Conservation (phyloP, 2,329 filamentous ascomycete species). For the Harringtonia aguacate region DNA sequence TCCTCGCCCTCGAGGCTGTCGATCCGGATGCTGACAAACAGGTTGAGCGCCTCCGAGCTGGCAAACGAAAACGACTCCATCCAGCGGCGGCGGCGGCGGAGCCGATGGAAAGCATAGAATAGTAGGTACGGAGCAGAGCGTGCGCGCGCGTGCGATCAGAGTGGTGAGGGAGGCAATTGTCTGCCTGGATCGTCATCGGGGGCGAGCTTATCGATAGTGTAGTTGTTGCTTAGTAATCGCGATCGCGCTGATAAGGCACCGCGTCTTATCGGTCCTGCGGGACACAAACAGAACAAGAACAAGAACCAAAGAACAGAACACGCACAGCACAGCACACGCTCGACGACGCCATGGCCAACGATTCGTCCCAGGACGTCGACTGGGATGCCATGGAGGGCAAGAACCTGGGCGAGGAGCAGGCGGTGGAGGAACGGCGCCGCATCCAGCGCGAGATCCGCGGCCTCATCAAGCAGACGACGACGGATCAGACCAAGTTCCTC, state of each 20-base stretch:
- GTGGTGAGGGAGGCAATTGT: neutral
- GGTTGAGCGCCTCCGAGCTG: slow-evolving; percentile 71
- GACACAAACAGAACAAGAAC: too few species aligned
- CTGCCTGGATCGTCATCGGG: too few species aligned
- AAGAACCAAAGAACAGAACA: neutral
- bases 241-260: too few species aligned
- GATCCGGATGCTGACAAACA: slow-evolving; percentile 59
- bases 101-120: too few species aligned
- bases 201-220: too few species aligned
- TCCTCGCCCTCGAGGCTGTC: slow-evolving; percentile 71
- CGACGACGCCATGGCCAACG: slow-evolving; percentile 12
- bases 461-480: slow-evolving; percentile 45
- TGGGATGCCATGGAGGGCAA: slow-evolving; percentile 24
- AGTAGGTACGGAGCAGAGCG: too few species aligned
- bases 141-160: too few species aligned
- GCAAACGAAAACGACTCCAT: slow-evolving; percentile 98
- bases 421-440: slow-evolving; percentile 58
- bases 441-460: slow-evolving; percentile 35
- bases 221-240: too few species aligned
- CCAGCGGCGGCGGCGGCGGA: neutral
- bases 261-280: too few species aligned
- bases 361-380: slow-evolving; percentile 4
- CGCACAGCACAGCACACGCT: neutral
- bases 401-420: slow-evolving; percentile 74
- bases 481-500: slow-evolving; percentile 60